phyloP scores from a whole-genome alignment of 805 yeast genomes.

The Monosporozyma aquatica region DNA sequence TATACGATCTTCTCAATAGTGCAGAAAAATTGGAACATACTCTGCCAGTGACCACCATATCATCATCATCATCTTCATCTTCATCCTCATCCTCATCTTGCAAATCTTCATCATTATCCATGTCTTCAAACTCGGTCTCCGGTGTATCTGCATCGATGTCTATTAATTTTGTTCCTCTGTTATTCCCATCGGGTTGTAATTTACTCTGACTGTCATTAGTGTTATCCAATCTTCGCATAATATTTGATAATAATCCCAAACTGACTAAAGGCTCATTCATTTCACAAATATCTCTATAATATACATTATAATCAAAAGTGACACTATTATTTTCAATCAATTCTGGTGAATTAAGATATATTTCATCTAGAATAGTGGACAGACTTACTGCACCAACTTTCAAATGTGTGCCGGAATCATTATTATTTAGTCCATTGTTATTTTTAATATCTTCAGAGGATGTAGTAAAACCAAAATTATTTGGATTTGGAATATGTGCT shows the following conservation, averaged over 20 bases:
- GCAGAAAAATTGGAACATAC: slow-evolving; percentile 31
- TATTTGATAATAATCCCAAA: slow-evolving; percentile 27
- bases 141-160: background rate
- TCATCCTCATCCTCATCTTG: slow-evolving; percentile 12
- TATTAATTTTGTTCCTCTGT: background rate
- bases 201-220: too few species aligned
- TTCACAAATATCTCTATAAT: slow-evolving; percentile 29
- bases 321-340: slow-evolving; percentile 13
- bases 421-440: background rate
- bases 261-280: slow-evolving; percentile 31
- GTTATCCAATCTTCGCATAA: too few species aligned
- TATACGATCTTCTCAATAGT: slow-evolving; percentile 23
- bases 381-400: slow-evolving; percentile 27
- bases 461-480: background rate
- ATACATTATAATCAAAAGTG: slow-evolving; percentile 26
- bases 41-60: slow-evolving; percentile 26
- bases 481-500: slow-evolving; percentile 21
- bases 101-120: too few species aligned
- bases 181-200: too few species aligned
- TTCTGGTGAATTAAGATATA: slow-evolving; percentile 29
- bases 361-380: slow-evolving; percentile 21
- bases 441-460: too few species aligned
- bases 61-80: slow-evolving; percentile 17
- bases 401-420: slow-evolving; percentile 3
- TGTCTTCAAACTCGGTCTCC: background rate